phyloP scores from a whole-genome alignment of 106 monocot species.

The Alisma plantagoaquatica region DNA sequence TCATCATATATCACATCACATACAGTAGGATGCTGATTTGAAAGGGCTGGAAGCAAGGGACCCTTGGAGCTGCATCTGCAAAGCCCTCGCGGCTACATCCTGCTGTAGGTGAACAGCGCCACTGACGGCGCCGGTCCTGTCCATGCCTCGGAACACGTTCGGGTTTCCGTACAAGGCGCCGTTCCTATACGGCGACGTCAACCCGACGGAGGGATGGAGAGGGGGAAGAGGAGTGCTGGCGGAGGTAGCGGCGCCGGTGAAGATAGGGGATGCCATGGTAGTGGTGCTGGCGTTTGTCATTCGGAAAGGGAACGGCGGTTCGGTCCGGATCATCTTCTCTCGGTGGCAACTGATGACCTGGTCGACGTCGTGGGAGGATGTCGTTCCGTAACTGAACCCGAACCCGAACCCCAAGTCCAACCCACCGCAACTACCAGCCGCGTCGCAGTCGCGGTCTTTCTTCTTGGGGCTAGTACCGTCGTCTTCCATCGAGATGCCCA shows the following conservation, averaged over 20 bases:
- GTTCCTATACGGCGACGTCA: too few relatives aligned
- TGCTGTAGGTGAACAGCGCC: constrained; percentile 1
- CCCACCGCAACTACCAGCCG: too few relatives aligned
- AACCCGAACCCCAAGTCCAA: constrained; percentile 10
- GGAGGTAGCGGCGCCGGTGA: neutral
- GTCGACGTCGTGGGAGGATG: too few relatives aligned
- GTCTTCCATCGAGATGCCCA: neutral
- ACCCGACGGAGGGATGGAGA: neutral
- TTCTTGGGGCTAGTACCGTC: neutral
- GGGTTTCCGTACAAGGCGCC: too few relatives aligned
- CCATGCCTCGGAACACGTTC: neutral
- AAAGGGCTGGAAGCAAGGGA: constrained; percentile 4
- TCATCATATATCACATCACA: too few relatives aligned
- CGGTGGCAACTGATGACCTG: too few relatives aligned
- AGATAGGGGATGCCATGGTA: too few relatives aligned
- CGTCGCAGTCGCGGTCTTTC: too few relatives aligned
- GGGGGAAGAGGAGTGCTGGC: neutral
- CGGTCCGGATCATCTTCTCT: constrained; percentile 11
- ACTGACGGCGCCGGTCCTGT: neutral
- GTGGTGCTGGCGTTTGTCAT: neutral
- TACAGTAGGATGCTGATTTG: too few relatives aligned
- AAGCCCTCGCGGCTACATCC: neutral
- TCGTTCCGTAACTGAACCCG: constrained; percentile 6
- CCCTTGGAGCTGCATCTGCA: too few relatives aligned
- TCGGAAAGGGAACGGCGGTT: constrained; percentile 1